Evolutionary conservation across 129 eudicot species (phyloP).

Genomic region (Logfia minima): DNA sequence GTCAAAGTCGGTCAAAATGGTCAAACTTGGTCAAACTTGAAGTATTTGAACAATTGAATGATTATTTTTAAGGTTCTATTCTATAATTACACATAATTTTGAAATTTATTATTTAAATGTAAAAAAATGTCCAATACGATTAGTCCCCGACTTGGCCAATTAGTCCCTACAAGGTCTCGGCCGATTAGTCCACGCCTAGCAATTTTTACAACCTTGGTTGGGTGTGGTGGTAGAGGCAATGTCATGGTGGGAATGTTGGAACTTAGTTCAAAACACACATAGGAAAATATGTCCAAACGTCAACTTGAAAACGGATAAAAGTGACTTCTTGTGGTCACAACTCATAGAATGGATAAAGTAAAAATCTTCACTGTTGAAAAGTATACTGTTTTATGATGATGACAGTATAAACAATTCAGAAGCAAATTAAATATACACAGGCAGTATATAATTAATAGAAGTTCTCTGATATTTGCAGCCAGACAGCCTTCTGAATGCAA

Average conservation of each 20-base stretch:
- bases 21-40: too few relatives aligned
- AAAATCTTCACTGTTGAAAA: background rate
- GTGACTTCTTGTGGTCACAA: background rate
- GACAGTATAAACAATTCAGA: background rate
- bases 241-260: background rate
- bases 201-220: background rate
- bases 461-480: background rate
- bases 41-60: too few relatives aligned
- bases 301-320: background rate
- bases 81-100: too few relatives aligned
- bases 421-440: background rate
- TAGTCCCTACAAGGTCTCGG: too few relatives aligned
- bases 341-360: background rate
- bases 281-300: background rate
- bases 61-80: too few relatives aligned
- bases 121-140: too few relatives aligned
- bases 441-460: background rate
- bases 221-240: too few relatives aligned
- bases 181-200: too few relatives aligned
- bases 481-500: conserved; percentile 11
- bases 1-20: too few relatives aligned
- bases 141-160: too few relatives aligned
- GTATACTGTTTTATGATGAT: background rate
- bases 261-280: background rate
- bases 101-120: too few relatives aligned